Base-by-base conservation (phyloP, 495 filamentous ascomycete genomes). In the Bathelium albidoporum region DNA sequence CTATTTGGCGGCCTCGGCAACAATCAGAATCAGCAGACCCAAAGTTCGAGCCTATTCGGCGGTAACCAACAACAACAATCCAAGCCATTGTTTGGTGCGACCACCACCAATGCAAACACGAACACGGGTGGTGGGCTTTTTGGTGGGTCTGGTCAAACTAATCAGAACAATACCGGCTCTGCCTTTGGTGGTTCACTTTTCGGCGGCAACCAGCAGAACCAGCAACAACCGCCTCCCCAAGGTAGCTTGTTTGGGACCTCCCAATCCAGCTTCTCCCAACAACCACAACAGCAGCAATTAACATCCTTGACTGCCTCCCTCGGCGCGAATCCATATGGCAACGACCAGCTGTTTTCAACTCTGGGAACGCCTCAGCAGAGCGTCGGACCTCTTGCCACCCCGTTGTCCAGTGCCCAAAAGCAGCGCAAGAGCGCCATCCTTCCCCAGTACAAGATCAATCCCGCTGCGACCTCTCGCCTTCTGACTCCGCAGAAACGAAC, bases 401-500 rank as follows among this genome's bases (percentile, higher is more conserved):
- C 94, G 0, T 82, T 96, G n/a, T 84, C 82, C 26, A 85, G 83
- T 63, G 85, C 81, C 61, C 78, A 81, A 65, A 88, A 89, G 71
- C 80, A 84, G 58, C 89, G 87, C 74, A 87, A 89, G 72, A 85
- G 81, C 63, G 87, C 90, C 5, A 84, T 88, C 32, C 72, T 96
- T 62, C 94, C 95, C 7, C 84, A 91, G 68, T 92, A 95, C 76
- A 94, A 90, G 73, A 83, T 97, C 65, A 94, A 88, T 28, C 90
- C 91, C 1, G 84, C 82, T 34, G 87, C 89, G 45, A 83, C 89
- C 58, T 85, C 88, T 36, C 85, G 89, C 29, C 82, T 91, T 26
- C 78, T 87, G 29, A 96, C 92, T 2, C 94, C 94, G 2, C 87
- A 89, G 62, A 90, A 87, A 71, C 79, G 81, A n/a, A 60, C 49